Percentiles rank a stretch among this genome's conserved stretches.
Conservation (phyloP, 495 filamentous ascomycete species). For the Podospora sp. region DNA sequence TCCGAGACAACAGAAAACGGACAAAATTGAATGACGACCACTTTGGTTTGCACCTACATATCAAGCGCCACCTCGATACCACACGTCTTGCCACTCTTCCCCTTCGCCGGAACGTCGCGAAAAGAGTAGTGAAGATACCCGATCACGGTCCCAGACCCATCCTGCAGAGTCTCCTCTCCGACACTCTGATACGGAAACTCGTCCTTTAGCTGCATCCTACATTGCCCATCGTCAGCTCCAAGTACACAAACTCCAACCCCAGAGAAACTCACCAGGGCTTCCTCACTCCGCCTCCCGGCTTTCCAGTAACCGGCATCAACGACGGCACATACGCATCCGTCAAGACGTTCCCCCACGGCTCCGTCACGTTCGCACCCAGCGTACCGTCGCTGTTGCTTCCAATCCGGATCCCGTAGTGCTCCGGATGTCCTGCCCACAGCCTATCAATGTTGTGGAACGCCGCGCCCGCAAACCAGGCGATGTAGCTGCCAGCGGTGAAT, state of each 20-base stretch:
- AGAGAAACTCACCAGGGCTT: slow-evolving; percentile 16
- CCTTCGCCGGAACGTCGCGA: slow-evolving; percentile 19
- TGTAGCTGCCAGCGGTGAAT: slow-evolving; percentile 24
- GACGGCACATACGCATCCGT: slow-evolving; percentile 20
- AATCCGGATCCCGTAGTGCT: slow-evolving; percentile 25
- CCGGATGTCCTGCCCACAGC: slow-evolving; percentile 23
- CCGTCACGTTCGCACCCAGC: slow-evolving; percentile 23
- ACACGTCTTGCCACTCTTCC: not conserved
- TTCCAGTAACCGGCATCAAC: slow-evolving; percentile 17
- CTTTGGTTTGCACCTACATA: too few relatives aligned
- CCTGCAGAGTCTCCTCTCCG: slow-evolving; percentile 23
- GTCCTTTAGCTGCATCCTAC: slow-evolving; percentile 13
- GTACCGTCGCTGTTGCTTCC: slow-evolving; percentile 17
- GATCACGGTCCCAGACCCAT: slow-evolving; percentile 22
- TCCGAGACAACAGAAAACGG: too few relatives aligned
- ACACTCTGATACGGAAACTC: slow-evolving; percentile 22
- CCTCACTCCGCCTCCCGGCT: slow-evolving; percentile 14
- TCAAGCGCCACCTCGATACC: slow-evolving; percentile 29
- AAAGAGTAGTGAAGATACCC: slow-evolving; percentile 26
- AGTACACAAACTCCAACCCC: not conserved
- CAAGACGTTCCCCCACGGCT: slow-evolving; percentile 30
- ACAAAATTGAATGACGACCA: too few relatives aligned
- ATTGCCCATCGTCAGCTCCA: not conserved
- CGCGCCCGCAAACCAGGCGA: slow-evolving; percentile 23
- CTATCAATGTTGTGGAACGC: slow-evolving; percentile 24